These are phyloP conservation scores for Chaetoceros muelleri DNA, from an alignment of 108 stramenopile genomes.

Conservation along the genomic window DNA sequence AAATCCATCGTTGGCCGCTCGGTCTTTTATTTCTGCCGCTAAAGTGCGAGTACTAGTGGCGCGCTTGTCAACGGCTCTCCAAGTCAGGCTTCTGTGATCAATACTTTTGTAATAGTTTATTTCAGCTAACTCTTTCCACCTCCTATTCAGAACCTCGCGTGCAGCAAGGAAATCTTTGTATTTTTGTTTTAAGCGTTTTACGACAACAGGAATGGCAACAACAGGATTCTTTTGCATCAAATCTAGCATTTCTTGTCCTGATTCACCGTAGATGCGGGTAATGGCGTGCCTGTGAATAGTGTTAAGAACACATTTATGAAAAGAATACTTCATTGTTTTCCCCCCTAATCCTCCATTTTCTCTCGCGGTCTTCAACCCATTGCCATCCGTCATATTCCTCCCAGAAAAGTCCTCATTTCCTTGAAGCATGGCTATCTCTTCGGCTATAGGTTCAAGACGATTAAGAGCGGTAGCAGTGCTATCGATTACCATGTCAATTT, in stretches of 20 bases:
- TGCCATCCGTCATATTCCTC: conserved; percentile 6
- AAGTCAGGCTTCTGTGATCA: conserved; percentile 79
- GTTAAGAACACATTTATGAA: conserved; percentile 74
- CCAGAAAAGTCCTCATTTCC: conserved; percentile 27
- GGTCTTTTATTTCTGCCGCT: conserved; percentile 77
- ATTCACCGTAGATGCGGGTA: conserved; percentile 90
- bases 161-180: conserved; percentile 81
- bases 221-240: conserved; percentile 91
- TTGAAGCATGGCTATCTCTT: conserved; percentile 79
- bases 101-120: conserved; percentile 78
- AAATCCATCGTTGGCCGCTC: conserved; percentile 56
- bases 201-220: conserved; percentile 91
- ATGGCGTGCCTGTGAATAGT: conserved; percentile 93
- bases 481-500: conserved; percentile 99
- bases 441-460: conserved; percentile 86
- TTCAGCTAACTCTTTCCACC: conserved; percentile 83
- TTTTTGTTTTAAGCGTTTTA: conserved; percentile 95
- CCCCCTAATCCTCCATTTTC: conserved; percentile 44
- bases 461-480: conserved; percentile 79
- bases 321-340: conserved; percentile 58
- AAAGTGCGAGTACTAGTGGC: conserved; percentile 76
- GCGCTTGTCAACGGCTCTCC: conserved; percentile 73
- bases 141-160: conserved; percentile 68
- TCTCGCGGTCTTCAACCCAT: conserved; percentile 10
- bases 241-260: conserved; percentile 88